phyloP scores from a whole-genome alignment of 2,329 filamentous ascomycete species.

The Trichoderma semiorbis region DNA sequence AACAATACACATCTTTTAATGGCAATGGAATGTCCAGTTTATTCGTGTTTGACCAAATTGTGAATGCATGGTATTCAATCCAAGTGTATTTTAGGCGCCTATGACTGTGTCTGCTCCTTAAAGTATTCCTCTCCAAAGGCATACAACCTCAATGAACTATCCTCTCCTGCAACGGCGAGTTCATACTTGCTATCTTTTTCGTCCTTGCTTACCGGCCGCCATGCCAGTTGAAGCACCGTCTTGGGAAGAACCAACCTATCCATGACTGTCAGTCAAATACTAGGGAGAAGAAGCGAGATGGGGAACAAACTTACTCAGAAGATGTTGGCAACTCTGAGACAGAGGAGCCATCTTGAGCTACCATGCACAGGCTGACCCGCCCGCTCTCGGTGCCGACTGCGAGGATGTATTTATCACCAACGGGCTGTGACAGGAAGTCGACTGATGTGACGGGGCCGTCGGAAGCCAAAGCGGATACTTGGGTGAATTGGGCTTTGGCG shows the following conservation, averaged over 20 bases:
- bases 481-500: slow-evolving; percentile 43
- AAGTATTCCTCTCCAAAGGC: slow-evolving; percentile 31
- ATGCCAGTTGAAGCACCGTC: slow-evolving; percentile 64
- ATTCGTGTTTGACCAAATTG: neutral
- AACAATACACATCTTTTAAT: neutral
- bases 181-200: slow-evolving; percentile 33
- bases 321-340: slow-evolving; percentile 34
- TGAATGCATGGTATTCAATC: neutral
- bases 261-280: slow-evolving; percentile 17
- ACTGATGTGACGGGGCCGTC: slow-evolving; percentile 66
- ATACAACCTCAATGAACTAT: slow-evolving; percentile 59
- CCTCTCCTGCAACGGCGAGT: slow-evolving; percentile 57
- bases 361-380: slow-evolving; percentile 40
- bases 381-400: slow-evolving; percentile 59
- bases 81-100: neutral
- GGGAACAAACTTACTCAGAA: slow-evolving; percentile 37
- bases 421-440: slow-evolving; percentile 52
- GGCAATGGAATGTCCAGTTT: too few species aligned
- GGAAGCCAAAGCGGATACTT: slow-evolving; percentile 51
- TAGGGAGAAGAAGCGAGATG: fast-evolving
- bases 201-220: slow-evolving; percentile 52
- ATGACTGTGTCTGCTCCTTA: neutral
- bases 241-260: slow-evolving; percentile 50
- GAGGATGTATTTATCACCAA: slow-evolving; percentile 39
- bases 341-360: slow-evolving; percentile 41